These are phyloP conservation scores for Sutorius eximius DNA, from an alignment of 1,284 basidiomycete genomes.

Conservation along the genomic window DNA sequence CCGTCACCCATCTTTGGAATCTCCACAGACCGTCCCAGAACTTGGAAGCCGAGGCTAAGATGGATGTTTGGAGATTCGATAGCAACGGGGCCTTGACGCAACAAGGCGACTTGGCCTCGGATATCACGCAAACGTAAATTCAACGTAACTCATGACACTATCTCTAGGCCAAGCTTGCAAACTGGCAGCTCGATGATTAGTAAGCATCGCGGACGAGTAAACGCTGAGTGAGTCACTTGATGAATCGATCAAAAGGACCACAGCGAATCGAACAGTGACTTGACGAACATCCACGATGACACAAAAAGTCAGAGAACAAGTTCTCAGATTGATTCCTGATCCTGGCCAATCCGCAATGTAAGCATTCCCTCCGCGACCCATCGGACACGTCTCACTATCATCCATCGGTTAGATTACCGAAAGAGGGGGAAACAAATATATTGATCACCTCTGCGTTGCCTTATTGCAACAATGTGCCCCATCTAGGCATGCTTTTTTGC, in stretches of 20 bases:
- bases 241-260: constrained; percentile 1
- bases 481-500: constrained; percentile 65
- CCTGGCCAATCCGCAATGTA: constrained; percentile 53
- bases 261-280: not conserved
- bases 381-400: constrained; percentile 13
- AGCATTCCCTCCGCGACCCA: constrained; percentile 18
- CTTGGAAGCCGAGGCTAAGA: not conserved
- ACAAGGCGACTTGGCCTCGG: not conserved
- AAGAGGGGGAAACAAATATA: constrained; percentile 82
- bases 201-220: not conserved
- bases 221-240: constrained; percentile 5
- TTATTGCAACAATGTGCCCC: constrained; percentile 99
- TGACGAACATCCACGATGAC: constrained; percentile 43
- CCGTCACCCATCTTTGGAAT: constrained; percentile 11
- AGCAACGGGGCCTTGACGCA: not conserved
- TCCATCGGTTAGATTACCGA: constrained; percentile 63
- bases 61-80: not conserved
- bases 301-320: constrained; percentile 65
- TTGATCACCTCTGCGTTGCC: constrained; percentile 96
- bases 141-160: not conserved
- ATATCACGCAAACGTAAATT: not conserved
- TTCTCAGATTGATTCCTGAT: constrained; percentile 55
- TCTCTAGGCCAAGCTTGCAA: not conserved
- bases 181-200: constrained; percentile 2
- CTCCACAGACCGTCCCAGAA: not conserved